These are phyloP conservation scores for Eutrema yunnanense DNA, from an alignment of 345 rosid species.

Conservation along the genomic window DNA sequence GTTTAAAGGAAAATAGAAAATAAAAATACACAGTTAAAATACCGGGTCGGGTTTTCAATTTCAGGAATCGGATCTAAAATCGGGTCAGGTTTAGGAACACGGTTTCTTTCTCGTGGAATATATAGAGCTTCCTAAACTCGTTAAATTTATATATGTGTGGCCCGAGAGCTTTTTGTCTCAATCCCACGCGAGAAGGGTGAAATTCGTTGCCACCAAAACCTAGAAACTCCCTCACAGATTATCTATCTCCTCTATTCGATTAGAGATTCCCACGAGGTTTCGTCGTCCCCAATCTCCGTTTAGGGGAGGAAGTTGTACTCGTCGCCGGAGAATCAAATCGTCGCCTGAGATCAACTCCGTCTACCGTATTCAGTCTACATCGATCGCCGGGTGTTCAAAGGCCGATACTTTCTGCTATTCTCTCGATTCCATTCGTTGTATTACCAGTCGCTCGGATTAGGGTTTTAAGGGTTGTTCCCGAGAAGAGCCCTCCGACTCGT, in stretches of 20 bases:
- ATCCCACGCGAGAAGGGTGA: constrained; percentile 7
- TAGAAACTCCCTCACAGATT: constrained; percentile 8
- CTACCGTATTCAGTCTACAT: neutral
- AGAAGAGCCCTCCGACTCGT: neutral
- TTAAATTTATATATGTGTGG: constrained; percentile 10
- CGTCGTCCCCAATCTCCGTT: neutral
- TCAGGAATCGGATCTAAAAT: neutral
- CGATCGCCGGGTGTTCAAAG: constrained; percentile 14
- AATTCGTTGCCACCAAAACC: constrained; percentile 12
- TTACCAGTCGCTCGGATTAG: constrained; percentile 14
- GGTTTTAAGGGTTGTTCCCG: constrained; percentile 27
- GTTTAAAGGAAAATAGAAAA: neutral
- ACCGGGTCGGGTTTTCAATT: neutral
- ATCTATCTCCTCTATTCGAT: neutral
- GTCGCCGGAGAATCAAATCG: constrained; percentile 1
- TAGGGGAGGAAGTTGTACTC: neutral
- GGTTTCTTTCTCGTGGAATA: neutral
- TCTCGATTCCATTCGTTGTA: constrained; percentile 10
- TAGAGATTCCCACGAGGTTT: neutral
- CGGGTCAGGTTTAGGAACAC: constrained; percentile 5
- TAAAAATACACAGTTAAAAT: neutral
- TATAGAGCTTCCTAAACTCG: neutral
- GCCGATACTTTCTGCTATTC: constrained; percentile 9
- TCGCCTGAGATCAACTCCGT: neutral
- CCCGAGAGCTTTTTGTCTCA: neutral